Evolutionary conservation across 345 rosid genomes (phyloP), one percentile per base, ranked within the genome.

Genomic region (Lagerstroemia speciosa): DNA sequence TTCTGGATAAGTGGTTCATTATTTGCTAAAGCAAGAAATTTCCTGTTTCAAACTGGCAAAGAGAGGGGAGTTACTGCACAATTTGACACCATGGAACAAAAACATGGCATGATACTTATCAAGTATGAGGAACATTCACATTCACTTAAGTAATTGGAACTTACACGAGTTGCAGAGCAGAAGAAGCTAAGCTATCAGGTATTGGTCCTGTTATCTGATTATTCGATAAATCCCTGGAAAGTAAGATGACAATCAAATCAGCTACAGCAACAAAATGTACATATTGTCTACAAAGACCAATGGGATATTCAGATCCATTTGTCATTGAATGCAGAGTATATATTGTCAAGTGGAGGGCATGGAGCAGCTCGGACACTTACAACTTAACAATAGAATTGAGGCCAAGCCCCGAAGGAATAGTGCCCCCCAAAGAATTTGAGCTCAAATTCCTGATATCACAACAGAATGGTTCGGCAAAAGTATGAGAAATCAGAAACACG

Each of bases 181-280:
- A 83, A 30, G 82, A 75, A 53, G 85, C 72, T 67, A 94, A 80
- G 79, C 93, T 89, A 74, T 86, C 90, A 27, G 98, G 97, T 83
- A 94, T 89, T 63, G 85, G 77, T 46, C 99, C 99, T 0, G 89
- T 69, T 73, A 91, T 78, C 76, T 84, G 86, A 80, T 94, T 94
- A 69, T 85, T 74, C 48, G 98, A 89, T 72, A 94, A 86, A 78
- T 94, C 99, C 80, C 99, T 89, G 76, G 72, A 70, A 78, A 50
- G 57, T 29, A 69, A 14, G 67, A 64, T 67, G 34, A 10, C 15
- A 8, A 58, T 58, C 6, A 27, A 2, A 58, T 11, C 19, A 30
- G 30, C 29, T 30, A 11, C 3, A 9, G 63, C 34, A 27, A 58
- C 1, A 30, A 53, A 22, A 53, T 53, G 60, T 6, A 53, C 29